phyloP scores from a whole-genome alignment of 139 green algal species.

The Ostreobium quekettii region DNA sequence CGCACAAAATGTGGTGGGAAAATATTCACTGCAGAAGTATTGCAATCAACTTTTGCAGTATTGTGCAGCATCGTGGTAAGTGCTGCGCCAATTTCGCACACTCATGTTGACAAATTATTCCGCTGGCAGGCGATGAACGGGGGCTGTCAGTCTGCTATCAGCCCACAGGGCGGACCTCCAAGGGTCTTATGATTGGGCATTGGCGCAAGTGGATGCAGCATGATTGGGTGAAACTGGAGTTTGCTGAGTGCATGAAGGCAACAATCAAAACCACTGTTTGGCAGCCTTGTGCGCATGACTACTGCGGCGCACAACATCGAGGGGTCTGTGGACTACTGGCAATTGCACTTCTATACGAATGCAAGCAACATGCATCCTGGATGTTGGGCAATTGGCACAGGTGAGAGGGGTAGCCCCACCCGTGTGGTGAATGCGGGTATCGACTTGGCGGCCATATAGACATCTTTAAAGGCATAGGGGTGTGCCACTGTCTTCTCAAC shows the following conservation, averaged over 20 bases:
- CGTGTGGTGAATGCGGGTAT: conserved; percentile 17
- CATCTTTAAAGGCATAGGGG: conserved; percentile 12
- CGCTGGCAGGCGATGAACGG: no score
- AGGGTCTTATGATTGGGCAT: no score
- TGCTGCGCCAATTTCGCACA: neutral
- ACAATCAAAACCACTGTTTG: neutral
- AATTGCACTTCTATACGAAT: no score
- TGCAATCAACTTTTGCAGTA: neutral
- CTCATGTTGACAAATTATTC: neutral
- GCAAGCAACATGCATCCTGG: no score
- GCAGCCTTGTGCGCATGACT: no score
- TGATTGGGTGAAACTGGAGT: no score
- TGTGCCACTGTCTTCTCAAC: neutral
- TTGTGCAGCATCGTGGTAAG: neutral
- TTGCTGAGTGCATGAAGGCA: neutral
- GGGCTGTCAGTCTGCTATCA: no score
- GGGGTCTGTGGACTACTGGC: no score
- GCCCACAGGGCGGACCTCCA: no score
- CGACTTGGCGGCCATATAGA: neutral
- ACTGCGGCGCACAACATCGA: no score
- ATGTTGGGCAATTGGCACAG: conserved; percentile 14
- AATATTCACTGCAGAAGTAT: neutral
- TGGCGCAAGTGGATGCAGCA: no score
- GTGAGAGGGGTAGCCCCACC: neutral
- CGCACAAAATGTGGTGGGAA: neutral